Base-by-base conservation (phyloP, 371 early-diverging fungal genomes). In the Mortierella sp. region DNA sequence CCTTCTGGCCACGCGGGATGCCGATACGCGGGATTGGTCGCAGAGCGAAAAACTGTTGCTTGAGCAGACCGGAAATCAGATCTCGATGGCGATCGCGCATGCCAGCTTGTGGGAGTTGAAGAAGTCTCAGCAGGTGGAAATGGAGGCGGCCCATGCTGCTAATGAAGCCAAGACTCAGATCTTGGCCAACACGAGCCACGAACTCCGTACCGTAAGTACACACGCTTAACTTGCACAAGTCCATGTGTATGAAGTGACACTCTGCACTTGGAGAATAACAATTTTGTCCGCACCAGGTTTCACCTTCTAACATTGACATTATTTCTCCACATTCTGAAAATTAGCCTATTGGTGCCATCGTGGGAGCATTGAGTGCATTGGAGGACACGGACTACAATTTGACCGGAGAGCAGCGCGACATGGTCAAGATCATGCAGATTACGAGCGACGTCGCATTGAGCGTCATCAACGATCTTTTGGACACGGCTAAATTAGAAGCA, bases 381-480 rank as follows among this genome's bases (percentile, higher is more conserved):
- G 88, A 87, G 56, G 84, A 83, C 72, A 87, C 89, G 43, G 80
- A 80, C 11, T 54, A 76, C 27, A 85, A 85, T 32, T 71, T 89
- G 76, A 84, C 89, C 6, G 75, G 79, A 10, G 89, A 89, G 51
- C 89, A 89, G 63, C 78, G 77, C 44, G 89, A 89, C 27, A 87
- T 88, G 87, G 72, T 89, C 75, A 80, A 84, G 63, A 87, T 88
- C 38, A 88, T 89, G 87, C 77, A 87, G 65, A 80, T 84, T 54
- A 84, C 89, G 12, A 87, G 87, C 48, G 87, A 88, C 60, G 85
- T 88, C n/a, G 83, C 91, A 7, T 77, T 91, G 80, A 86, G 88
- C 16, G 81, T 93, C 16, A 89, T 93, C 58, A 91, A 92, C 74
- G 91, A 93, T 80, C 88, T 93, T 21, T 78, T 93, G 41, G 93